Base-by-base conservation (phyloP, 2,329 filamentous ascomycete species). In the Pseudocercospora fijiensis region DNA sequence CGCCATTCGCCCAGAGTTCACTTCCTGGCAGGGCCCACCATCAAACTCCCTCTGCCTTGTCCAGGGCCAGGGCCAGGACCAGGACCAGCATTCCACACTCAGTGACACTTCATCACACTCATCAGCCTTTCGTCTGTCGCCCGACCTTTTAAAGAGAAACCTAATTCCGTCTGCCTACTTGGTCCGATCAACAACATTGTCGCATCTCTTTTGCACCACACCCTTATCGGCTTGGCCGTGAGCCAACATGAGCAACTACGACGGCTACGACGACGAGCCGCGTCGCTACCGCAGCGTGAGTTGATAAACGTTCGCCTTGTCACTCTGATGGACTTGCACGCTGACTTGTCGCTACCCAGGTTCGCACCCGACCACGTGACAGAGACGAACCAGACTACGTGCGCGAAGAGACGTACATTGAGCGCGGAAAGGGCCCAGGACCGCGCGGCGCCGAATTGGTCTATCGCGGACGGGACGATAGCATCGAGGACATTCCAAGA, bases 401-500 rank as follows among this genome's bases (percentile, higher is more conserved):
- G 67, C 78, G 77, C 71, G 81, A 80, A 74, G 80, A 77, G 69
- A 80, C 75, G 41, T 83, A 82, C 75, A 79, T 83, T 67, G 80
- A 79, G 71, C 77, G 78, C 59, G 78, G 78, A 66, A 79, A 78
- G 60, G 76, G 74, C 65, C 74, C 76, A 13, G 75, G 77, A 43
- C 77, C 78, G 33, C 78, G 79, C 60, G 63, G 64, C 37, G 65
- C 63, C 10, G 81, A 83, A 67, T 78, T 83, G 59, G 81, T 82
- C 73, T 82, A 80, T 73, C 81, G 81, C 63, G 77, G 80, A 57
- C 88, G 89, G 68, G 88, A 93, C 75, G 89, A 92, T 72, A 92
- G 89, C 76, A 88, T 96, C 74, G 93, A 96, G 78, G 91, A 96
- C 78, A 87, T 96, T 65, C 86, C 87, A 68, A 88, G 92, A 69